phyloP scores from a whole-genome alignment of 139 green algal species.

The Micromonas commoda region DNA sequence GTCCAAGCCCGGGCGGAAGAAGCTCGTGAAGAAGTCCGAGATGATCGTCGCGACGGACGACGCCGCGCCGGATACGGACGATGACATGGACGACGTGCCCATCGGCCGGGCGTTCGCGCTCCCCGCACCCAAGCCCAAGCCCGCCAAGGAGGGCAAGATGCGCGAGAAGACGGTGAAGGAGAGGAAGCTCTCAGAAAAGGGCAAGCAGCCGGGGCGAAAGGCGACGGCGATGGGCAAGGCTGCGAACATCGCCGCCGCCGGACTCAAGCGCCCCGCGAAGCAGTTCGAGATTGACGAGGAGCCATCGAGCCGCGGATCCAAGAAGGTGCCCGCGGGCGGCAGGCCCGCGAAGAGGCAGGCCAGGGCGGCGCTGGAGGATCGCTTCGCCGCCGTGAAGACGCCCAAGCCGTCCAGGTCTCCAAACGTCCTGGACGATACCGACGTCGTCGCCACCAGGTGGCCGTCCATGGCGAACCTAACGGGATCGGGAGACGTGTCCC shows the following conservation, averaged over 20 bases:
- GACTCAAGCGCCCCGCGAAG: slow-evolving; percentile 2
- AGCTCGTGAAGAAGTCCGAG: not conserved
- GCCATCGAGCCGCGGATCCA: not conserved
- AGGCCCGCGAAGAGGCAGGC: not conserved
- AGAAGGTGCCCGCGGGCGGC: not conserved
- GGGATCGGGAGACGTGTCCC: too few species aligned
- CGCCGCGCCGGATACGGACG: not conserved
- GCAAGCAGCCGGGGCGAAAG: not conserved
- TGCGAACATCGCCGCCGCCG: not conserved
- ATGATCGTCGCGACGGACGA: not conserved
- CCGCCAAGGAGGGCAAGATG: not conserved
- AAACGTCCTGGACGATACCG: too few species aligned
- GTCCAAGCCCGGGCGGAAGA: too few species aligned
- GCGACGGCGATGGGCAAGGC: slow-evolving; percentile 18
- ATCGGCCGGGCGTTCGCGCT: too few species aligned
- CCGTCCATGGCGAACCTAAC: too few species aligned
- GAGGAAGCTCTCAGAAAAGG: not conserved
- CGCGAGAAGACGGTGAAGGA: not conserved
- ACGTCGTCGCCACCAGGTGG: too few species aligned
- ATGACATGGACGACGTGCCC: not conserved
- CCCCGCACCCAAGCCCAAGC: too few species aligned
- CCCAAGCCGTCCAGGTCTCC: too few species aligned
- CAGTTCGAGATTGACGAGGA: not conserved
- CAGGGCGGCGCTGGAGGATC: not conserved
- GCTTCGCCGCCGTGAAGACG: not conserved